Evolutionary conservation across 768 basidiomycete genomes (phyloP), one percentile per base, ranked within the genome.

Genomic region (Russula virescens): DNA sequence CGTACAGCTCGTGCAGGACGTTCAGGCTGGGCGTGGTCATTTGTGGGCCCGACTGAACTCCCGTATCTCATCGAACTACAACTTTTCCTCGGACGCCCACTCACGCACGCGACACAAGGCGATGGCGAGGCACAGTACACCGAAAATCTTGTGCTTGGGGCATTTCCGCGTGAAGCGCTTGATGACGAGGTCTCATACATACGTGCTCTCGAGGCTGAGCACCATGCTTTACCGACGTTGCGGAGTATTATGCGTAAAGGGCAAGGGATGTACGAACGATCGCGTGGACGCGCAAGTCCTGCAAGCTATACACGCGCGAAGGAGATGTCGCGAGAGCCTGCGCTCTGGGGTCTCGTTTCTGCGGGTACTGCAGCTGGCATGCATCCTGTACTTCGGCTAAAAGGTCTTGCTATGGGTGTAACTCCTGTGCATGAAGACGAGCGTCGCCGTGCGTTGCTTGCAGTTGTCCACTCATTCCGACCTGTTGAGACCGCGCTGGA

Each of bases 21-120:
- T 58, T 87, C 86, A 70, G 97, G 97, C 35, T 94, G 93, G 89
- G 96, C 96, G 2, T 98, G 93, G 91, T 94, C 91, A 3, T 92
- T 99, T 70, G 80, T 97, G 58, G 90, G 91, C 4, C 83, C 87
- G 69, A 70, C 81, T 14, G 97, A 99, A 69, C 79, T 98, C 35
- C 94, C 95, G 0, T 91, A 90, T 75, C 80, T 98, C 26, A 79
- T 95, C 65, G 97, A 99, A 71, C 79, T 99, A 46, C 94, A 98
- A 68, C 83, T 96, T 42, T 97, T 98, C 75, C 81, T 98, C 40
- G 89, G 86, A 5, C 83, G 90, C 6, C 91, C 93, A 0, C 72
- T 97, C 46, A 79, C 81, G 49, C 79, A 77, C 61, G 77, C 80
- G n/a, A 78, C 82, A 14, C 66, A 74, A 1, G 76, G 75, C 26